Conservation (phyloP, 2,329 filamentous ascomycete genomes). For the Curvularia spicifera region DNA sequence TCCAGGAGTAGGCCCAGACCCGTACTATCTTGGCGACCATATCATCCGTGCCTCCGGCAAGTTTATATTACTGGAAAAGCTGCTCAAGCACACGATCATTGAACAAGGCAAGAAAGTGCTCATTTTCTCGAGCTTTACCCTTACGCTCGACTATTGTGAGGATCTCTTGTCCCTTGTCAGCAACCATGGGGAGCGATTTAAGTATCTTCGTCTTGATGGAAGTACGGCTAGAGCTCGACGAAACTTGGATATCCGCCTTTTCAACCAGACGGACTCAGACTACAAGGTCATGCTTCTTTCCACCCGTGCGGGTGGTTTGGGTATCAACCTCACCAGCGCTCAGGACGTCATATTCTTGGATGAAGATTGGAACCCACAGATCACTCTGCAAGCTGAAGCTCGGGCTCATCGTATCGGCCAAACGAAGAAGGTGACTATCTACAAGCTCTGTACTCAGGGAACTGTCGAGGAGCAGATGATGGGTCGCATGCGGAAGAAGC, state of each 20-base stretch:
- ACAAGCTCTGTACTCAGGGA: slow-evolving; percentile 63
- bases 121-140: slow-evolving; percentile 64
- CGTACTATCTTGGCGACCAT: slow-evolving; percentile 56
- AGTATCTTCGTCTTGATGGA: slow-evolving; percentile 60
- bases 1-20: slow-evolving; percentile 53
- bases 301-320: slow-evolving; percentile 62
- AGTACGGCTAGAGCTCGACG: slow-evolving; percentile 56
- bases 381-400: slow-evolving; percentile 62
- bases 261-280: slow-evolving; percentile 55
- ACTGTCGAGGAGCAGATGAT: slow-evolving; percentile 67
- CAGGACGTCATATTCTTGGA: slow-evolving; percentile 65
- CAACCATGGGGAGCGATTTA: slow-evolving; percentile 50
- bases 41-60: slow-evolving; percentile 61
- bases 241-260: slow-evolving; percentile 61
- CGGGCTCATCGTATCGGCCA: slow-evolving; percentile 63
- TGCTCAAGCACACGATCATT: slow-evolving; percentile 57
- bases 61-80: slow-evolving; percentile 62
- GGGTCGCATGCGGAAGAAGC: slow-evolving; percentile 65
- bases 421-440: slow-evolving; percentile 60
- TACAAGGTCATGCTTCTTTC: slow-evolving; percentile 64
- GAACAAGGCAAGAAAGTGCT: slow-evolving; percentile 61
- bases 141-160: slow-evolving; percentile 59
- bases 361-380: slow-evolving; percentile 62
- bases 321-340: slow-evolving; percentile 62
- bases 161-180: slow-evolving; percentile 58